Base-by-base conservation (phyloP, 1,284 basidiomycete genomes). In the Lentinula novae-zelandiae region DNA sequence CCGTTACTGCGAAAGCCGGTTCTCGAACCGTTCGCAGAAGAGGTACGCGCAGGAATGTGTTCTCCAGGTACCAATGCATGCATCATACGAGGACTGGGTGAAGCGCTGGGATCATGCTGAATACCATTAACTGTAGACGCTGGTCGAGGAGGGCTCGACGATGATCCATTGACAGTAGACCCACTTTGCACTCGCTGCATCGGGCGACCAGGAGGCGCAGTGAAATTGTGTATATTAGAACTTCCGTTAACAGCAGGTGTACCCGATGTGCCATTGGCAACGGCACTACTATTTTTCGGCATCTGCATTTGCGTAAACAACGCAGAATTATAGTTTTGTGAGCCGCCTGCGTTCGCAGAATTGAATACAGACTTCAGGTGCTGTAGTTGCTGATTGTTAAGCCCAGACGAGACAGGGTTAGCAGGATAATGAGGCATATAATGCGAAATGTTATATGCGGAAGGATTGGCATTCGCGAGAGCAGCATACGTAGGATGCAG, bases 11-110 rank as follows among this genome's bases (percentile, higher is more conserved):
- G 38, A 22, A 57, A 38, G 7, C 60, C 60, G 17, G 36, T 44
- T 53, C 62, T 39, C 69, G 72, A 10, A 20, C 62, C 62, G 39
- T 63, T 63, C 8, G 58, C 54, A 15, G 62, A 63, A 15, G 62
- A 56, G 7, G 62, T 58, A 33, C 62, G 59, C 7, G 53, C 38
- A 31, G 62, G 59, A 15, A 52, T 53, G 10, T 48, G 50, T 13
- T 58, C 57, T 12, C 51, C 55, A 3, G 59, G 40, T 22, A 42
- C 51, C 17, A 57, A 36, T 12, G 50, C 50, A 38, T 61, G 54
- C 17, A 49, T 49, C 53, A 57, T 50, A 33, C 15, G 49, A 49
- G 60, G 53, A 52, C 57, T 58, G 13, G 54, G 40, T 6, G 54
- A 42, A 27, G 36, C 40, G n/a, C 31, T 17, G 12, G 36, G 15